These are phyloP conservation scores for Neurospora sp. DNA, from an alignment of 495 filamentous ascomycete genomes.

Conservation along the genomic window DNA sequence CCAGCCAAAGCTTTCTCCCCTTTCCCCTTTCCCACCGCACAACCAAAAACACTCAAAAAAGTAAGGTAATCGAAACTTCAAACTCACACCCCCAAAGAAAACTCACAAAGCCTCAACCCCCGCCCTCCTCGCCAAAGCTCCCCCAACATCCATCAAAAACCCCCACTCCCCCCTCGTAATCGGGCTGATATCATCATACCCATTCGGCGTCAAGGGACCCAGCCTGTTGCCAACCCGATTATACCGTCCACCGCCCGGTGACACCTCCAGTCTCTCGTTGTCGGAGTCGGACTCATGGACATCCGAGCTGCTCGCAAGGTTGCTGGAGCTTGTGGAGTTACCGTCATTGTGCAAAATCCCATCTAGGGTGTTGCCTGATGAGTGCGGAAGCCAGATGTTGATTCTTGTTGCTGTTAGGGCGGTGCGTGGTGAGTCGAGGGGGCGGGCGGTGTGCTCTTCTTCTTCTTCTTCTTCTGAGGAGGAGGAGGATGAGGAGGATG, in stretches of 20 bases:
- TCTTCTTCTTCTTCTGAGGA: constrained; percentile 14
- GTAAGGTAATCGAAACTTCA: background rate
- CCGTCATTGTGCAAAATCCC: constrained; percentile 12
- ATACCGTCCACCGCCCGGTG: background rate
- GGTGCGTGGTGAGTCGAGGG: constrained; percentile 1
- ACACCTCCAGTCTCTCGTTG: background rate
- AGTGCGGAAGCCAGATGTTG: constrained; percentile 2
- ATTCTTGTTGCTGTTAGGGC: constrained; percentile 6
- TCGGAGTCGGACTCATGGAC: background rate
- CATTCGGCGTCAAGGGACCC: constrained; percentile 41
- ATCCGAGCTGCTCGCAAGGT: background rate
- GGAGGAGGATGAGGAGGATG: background rate
- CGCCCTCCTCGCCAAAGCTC: constrained; percentile 17
- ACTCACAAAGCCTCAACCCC: constrained; percentile 21
- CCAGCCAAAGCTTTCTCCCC: background rate
- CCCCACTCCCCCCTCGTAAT: constrained; percentile 46
- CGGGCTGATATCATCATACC: constrained; percentile 44
- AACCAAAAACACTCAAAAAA: background rate
- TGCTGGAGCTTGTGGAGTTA: background rate
- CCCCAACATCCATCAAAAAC: constrained; percentile 31
- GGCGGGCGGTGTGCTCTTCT: constrained; percentile 29
- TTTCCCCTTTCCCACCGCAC: background rate
- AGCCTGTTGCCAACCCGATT: constrained; percentile 7
- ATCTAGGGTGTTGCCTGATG: constrained; percentile 23
- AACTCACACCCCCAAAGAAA: background rate